A percentile compares a stretch with the other conserved stretches of the same genome.
These are phyloP conservation scores for Modicella reniformis DNA, from an alignment of 371 early-diverging fungal genomes.

Conservation along the genomic window DNA sequence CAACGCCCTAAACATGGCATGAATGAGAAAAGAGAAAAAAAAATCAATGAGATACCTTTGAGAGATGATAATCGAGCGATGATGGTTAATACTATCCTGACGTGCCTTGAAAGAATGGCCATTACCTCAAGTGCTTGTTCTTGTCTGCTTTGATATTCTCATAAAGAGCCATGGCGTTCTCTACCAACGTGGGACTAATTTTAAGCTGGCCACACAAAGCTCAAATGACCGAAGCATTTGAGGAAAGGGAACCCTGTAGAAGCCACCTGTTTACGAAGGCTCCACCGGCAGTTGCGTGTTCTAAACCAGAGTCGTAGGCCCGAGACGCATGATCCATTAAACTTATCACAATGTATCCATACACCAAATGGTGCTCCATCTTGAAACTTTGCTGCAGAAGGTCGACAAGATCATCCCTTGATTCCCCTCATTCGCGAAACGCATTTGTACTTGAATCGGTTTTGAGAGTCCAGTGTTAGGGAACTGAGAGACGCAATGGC, in stretches of 20 bases:
- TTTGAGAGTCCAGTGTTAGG: constrained; percentile 65
- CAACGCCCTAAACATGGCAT: constrained; percentile 48
- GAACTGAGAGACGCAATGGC: constrained; percentile 57
- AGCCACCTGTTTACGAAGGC: constrained; percentile 49
- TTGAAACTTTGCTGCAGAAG: constrained; percentile 64
- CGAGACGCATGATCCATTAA: constrained; percentile 65
- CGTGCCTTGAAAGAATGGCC: no score
- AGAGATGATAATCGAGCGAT: no score
- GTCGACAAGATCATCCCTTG: constrained; percentile 61
- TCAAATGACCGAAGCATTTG: constrained; percentile 65
- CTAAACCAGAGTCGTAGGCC: constrained; percentile 70
- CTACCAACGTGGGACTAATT: constrained; percentile 62
- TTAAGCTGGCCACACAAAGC: constrained; percentile 73
- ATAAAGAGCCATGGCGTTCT: constrained; percentile 64
- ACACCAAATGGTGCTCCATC: constrained; percentile 56
- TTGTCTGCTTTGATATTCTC: constrained; percentile 58
- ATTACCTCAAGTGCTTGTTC: constrained; percentile 63
- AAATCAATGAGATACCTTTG: neutral
- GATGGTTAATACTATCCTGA: constrained; percentile 54
- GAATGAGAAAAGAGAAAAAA: neutral
- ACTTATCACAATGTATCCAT: constrained; percentile 63
- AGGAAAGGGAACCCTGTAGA: constrained; percentile 55
- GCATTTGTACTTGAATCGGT: constrained; percentile 59
- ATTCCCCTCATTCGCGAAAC: constrained; percentile 53
- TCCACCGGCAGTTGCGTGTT: constrained; percentile 65